Percentiles rank a stretch among this genome's conserved stretches.
phyloP scores from a whole-genome alignment of 2,329 filamentous ascomycete genomes.

The Trichoderma gracile region DNA sequence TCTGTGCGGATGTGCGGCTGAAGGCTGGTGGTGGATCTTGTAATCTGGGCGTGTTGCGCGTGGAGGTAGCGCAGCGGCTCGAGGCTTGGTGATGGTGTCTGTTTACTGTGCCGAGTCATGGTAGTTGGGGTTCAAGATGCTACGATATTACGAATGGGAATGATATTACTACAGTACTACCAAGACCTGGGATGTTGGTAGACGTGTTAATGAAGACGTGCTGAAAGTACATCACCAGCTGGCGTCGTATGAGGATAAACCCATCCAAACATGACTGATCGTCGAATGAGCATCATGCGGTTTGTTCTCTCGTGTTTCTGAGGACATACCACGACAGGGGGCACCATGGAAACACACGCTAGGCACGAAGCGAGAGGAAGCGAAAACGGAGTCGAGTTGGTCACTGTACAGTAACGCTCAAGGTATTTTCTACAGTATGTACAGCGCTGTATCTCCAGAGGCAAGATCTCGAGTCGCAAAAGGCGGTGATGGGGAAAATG shows the following conservation, averaged over 20 bases:
- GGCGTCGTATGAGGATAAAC: constrained; percentile 7
- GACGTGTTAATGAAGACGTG: not conserved
- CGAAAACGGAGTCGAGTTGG: constrained; percentile 22
- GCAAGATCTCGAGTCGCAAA: not conserved
- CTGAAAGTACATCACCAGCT: not conserved
- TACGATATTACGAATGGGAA: not conserved
- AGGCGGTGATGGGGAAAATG: constrained; percentile 11
- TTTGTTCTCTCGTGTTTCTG: not conserved
- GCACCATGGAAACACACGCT: not conserved
- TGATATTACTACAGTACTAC: not conserved
- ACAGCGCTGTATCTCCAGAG: too few relatives aligned
- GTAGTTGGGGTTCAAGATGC: too few relatives aligned
- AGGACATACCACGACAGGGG: not conserved
- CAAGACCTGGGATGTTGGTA: not conserved
- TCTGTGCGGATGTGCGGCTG: not conserved
- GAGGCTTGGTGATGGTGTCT: too few relatives aligned
- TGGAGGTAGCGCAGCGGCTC: not conserved
- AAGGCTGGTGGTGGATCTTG: constrained; percentile 5
- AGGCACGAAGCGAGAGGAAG: constrained; percentile 3
- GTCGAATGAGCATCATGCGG: constrained; percentile 23
- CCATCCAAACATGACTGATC: not conserved
- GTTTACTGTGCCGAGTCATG: too few relatives aligned
- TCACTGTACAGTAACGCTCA: too few relatives aligned
- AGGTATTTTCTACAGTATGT: not conserved
- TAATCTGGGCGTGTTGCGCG: not conserved